Evolutionary conservation across 192 early-diverging fungal genomes (phyloP), one percentile per base, ranked within the genome.

Genomic region (Entrophospora sp.): DNA sequence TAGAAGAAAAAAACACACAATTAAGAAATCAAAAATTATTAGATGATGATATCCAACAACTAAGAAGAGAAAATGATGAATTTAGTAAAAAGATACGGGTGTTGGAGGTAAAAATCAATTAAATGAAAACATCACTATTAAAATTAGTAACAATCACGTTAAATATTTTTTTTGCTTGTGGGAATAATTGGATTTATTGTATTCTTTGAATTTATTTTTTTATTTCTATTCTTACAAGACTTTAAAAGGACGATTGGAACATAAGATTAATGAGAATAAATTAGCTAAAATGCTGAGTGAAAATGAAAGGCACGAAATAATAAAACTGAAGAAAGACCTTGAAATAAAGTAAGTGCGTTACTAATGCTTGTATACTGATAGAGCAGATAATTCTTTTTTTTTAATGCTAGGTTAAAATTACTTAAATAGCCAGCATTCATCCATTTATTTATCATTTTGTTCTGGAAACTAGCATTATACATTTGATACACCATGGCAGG

Each of bases 331-430:
- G 37, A 58, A 58, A 7, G 56, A 58, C 10, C 35, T 58, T n/a
- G 34, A 34, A 9, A 58, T 37, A 35, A 58, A 38, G 56, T 58
- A 58, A 38, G 56, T 14, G 14, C n/a, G n/a, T n/a, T n/a, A n/a
- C n/a, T n/a, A n/a, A n/a, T n/a, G n/a, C n/a, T n/a, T n/a, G n/a
- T n/a, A n/a, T n/a, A n/a, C n/a, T n/a, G n/a, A n/a, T n/a, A n/a
- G n/a, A n/a, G n/a, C n/a, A n/a, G n/a, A n/a, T n/a, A n/a, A n/a
- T n/a, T n/a, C n/a, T n/a, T n/a, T n/a, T n/a, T n/a, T n/a, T n/a
- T n/a, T n/a, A n/a, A n/a, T n/a, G n/a, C n/a, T n/a, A n/a, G n/a
- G n/a, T n/a, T n/a, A n/a, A n/a, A n/a, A n/a, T n/a, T n/a, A n/a
- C n/a, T n/a, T n/a, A n/a, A n/a, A n/a, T n/a, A n/a, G n/a, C n/a